Evolutionary conservation across 2,329 filamentous ascomycete species (phyloP).

Genomic region (Fusarium sp.): DNA sequence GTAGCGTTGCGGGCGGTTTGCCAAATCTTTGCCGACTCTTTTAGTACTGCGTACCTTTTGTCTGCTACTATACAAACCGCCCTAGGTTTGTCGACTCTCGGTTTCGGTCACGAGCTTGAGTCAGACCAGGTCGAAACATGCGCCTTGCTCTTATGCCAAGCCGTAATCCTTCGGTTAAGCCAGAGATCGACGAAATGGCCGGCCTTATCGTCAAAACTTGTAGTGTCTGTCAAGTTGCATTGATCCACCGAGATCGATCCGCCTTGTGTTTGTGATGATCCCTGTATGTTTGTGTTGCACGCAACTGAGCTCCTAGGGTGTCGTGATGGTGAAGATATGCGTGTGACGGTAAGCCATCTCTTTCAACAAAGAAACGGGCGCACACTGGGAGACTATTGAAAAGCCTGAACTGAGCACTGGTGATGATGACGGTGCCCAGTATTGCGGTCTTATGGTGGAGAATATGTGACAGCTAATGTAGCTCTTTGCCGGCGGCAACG

Average conservation of each 20-base stretch:
- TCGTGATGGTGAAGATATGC: constrained; percentile 28
- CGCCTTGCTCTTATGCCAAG: constrained; percentile 13
- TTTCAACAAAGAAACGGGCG: constrained; percentile 2
- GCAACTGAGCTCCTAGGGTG: constrained; percentile 32
- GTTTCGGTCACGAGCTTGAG: background rate
- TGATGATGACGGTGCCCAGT: constrained; percentile 4
- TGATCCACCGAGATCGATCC: constrained; percentile 46
- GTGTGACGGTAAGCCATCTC: constrained; percentile 20
- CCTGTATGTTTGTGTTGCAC: constrained; percentile 44
- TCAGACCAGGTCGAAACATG: background rate
- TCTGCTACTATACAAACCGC: background rate
- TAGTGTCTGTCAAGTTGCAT: constrained; percentile 30
- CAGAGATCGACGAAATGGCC: constrained; percentile 29
- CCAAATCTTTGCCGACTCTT: constrained; percentile 14
- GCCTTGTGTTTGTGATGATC: constrained; percentile 39
- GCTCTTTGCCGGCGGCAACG: constrained; percentile 40
- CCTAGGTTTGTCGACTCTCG: background rate
- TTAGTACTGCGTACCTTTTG: constrained; percentile 5
- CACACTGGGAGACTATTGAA: background rate
- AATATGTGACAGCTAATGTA: constrained; percentile 30
- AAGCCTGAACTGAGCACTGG: background rate
- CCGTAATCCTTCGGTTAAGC: constrained; percentile 9
- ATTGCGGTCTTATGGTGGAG: constrained; percentile 35
- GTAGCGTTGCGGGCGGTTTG: background rate
- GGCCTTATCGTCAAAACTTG: constrained; percentile 39